Evolutionary conservation across 768 basidiomycete genomes (phyloP).

Genomic region (Lactifluus hygrophoroides): DNA sequence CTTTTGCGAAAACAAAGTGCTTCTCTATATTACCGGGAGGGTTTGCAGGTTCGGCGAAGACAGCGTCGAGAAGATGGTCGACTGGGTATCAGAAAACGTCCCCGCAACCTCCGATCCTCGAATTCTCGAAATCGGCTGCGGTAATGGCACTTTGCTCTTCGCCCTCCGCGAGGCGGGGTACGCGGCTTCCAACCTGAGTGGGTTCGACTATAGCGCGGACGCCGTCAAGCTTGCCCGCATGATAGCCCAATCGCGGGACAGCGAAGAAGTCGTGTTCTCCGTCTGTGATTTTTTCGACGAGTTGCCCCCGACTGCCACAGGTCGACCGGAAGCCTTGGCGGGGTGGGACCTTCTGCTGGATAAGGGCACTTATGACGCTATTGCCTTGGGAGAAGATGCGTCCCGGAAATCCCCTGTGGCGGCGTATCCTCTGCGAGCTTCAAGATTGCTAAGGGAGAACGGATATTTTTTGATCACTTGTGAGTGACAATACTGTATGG

Average conservation of each 20-base stretch:
- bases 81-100: constrained; percentile 53
- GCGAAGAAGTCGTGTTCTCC: constrained; percentile 41
- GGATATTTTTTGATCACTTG: constrained; percentile 76
- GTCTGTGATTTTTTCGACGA: constrained; percentile 58
- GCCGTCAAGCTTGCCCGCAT: constrained; percentile 56
- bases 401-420: constrained; percentile 43
- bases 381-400: constrained; percentile 56
- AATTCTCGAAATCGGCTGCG: constrained; percentile 71
- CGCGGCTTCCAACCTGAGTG: constrained; percentile 39
- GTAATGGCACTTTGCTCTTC: constrained; percentile 71
- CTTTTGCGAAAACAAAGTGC: not conserved
- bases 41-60: constrained; percentile 70
- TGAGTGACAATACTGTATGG: constrained; percentile 29
- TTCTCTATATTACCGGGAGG: too few species aligned
- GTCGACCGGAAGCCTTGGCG: constrained; percentile 20
- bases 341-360: constrained; percentile 72
- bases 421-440: constrained; percentile 53
- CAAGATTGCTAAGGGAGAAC: constrained; percentile 50
- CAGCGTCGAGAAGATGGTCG: constrained; percentile 68
- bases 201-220: constrained; percentile 71
- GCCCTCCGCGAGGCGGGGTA: constrained; percentile 65
- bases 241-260: constrained; percentile 41
- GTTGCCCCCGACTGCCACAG: constrained; percentile 33
- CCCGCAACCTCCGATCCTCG: constrained; percentile 40
- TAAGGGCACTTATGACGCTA: constrained; percentile 87